A percentile compares a stretch with the other conserved stretches of the same genome.
These are phyloP conservation scores for Ogataea wickerhamii DNA, from an alignment of 805 yeast genomes.

Conservation along the genomic window DNA sequence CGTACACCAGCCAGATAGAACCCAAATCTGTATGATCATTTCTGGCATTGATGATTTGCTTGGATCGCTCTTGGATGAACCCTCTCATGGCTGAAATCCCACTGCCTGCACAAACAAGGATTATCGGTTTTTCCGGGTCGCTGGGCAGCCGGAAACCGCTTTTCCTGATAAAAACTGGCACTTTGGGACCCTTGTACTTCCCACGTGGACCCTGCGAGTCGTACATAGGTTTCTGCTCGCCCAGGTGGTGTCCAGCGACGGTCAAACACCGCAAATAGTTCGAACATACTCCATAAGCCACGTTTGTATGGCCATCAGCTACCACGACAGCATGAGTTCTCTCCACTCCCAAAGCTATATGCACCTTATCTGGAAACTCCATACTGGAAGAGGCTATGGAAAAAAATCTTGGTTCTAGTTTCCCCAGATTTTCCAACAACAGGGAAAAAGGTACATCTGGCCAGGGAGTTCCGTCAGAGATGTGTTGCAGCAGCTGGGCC, in stretches of 20 bases:
- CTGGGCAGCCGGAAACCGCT: slow-evolving; percentile 87
- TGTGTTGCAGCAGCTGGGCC: slow-evolving; percentile 58
- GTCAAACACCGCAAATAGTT: slow-evolving; percentile 64
- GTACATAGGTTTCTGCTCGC: slow-evolving; percentile 31
- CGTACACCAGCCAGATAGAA: slow-evolving; percentile 58
- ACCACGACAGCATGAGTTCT: slow-evolving; percentile 30
- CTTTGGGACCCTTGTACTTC: slow-evolving; percentile 37
- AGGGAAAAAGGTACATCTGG: slow-evolving; percentile 71
- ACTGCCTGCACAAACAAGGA: slow-evolving; percentile 93
- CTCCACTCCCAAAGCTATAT: slow-evolving; percentile 84
- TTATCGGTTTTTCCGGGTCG: slow-evolving; percentile 73
- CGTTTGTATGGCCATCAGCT: slow-evolving; percentile 20
- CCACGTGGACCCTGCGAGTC: slow-evolving; percentile 68
- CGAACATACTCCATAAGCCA: slow-evolving; percentile 76
- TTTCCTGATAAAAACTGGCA: slow-evolving; percentile 84
- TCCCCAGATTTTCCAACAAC: slow-evolving; percentile 71
- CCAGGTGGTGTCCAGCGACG: no score
- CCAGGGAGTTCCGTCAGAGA: slow-evolving; percentile 66
- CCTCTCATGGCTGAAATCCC: slow-evolving; percentile 97
- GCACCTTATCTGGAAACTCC: slow-evolving; percentile 55
- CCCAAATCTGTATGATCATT: background rate
- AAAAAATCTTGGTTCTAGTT: slow-evolving; percentile 84
- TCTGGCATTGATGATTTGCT: slow-evolving; percentile 51
- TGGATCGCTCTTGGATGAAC: slow-evolving; percentile 67
- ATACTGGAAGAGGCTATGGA: slow-evolving; percentile 83